phyloP scores from a whole-genome alignment of 768 basidiomycete genomes.

The Russula sp. region DNA sequence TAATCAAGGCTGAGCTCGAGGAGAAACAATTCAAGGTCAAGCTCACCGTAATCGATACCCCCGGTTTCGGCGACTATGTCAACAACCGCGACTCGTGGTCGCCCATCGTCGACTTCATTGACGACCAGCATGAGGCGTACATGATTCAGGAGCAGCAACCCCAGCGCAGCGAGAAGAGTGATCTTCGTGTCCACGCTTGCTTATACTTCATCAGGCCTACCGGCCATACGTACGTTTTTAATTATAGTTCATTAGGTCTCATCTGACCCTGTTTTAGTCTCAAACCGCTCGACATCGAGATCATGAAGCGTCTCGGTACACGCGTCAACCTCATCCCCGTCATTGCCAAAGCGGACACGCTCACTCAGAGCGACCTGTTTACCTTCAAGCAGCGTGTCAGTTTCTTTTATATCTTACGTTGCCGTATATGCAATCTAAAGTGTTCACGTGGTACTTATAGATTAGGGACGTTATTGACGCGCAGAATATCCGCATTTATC shows the following conservation, averaged over 20 bases:
- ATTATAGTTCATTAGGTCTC: not conserved
- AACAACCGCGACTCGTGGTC: conserved; percentile 99
- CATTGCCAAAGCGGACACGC: conserved; percentile 94
- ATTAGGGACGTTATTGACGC: conserved; percentile 87
- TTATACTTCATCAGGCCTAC: conserved; percentile 96
- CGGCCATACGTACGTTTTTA: conserved; percentile 81
- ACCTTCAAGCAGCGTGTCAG: conserved; percentile 90
- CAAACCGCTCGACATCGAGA: conserved; percentile 97
- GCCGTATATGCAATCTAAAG: conserved; percentile 15
- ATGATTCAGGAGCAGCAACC: conserved; percentile 99
- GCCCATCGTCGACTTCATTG: conserved; percentile 97
- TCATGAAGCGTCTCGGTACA: conserved; percentile 98
- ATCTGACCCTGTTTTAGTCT: conserved; percentile 47
- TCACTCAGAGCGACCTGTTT: conserved; percentile 89
- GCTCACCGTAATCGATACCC: conserved; percentile 97
- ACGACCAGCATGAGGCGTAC: conserved; percentile 92
- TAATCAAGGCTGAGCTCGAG: conserved; percentile 99
- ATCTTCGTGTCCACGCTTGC: conserved; percentile 94
- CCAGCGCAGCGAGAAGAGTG: conserved; percentile 89
- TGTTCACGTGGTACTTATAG: conserved; percentile 38
- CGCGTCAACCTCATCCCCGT: conserved; percentile 98
- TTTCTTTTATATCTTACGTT: conserved; percentile 30
- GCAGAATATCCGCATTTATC: conserved; percentile 93
- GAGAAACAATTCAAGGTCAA: conserved; percentile 99
- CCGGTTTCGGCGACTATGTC: conserved; percentile 99